phyloP scores from a whole-genome alignment of 129 eudicot species.

The Oenanthe sinensis region DNA sequence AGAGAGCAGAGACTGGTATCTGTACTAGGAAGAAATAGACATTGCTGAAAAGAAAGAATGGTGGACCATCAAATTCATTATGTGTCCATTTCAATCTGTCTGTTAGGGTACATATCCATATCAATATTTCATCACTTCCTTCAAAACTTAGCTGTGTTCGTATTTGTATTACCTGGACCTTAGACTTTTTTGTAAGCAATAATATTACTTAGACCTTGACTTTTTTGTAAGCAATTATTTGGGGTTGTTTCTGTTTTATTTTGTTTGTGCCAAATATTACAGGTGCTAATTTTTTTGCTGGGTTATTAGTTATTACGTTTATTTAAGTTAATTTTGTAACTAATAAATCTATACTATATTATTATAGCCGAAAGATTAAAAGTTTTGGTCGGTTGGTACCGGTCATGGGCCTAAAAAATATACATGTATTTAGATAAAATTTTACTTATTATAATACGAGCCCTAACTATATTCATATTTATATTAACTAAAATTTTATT shows the following conservation, averaged over 20 bases:
- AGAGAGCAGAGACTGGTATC: neutral
- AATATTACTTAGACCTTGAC: neutral
- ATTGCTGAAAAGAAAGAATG: neutral
- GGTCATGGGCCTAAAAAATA: no score
- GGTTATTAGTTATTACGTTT: no score
- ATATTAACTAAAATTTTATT: no score
- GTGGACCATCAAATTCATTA: slow-evolving; percentile 10
- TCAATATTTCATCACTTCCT: neutral
- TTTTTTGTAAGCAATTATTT: neutral
- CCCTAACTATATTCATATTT: no score
- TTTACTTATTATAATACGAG: no score
- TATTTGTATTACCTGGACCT: slow-evolving; percentile 3
- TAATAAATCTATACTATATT: no score
- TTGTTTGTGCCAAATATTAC: neutral
- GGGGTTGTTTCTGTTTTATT: no score
- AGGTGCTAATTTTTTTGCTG: no score
- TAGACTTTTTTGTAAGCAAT: neutral
- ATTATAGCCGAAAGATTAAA: no score
- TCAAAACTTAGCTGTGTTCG: neutral
- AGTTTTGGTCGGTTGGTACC: no score
- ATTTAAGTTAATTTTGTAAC: no score
- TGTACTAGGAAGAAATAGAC: neutral
- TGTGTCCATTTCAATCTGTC: slow-evolving; percentile 7
- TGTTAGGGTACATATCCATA: neutral
- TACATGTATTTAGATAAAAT: no score